A percentile compares a stretch with the other conserved stretches of the same genome.
Evolutionary conservation across 2,329 filamentous ascomycete species (phyloP).

Genomic region (Colletotrichum sp.): DNA sequence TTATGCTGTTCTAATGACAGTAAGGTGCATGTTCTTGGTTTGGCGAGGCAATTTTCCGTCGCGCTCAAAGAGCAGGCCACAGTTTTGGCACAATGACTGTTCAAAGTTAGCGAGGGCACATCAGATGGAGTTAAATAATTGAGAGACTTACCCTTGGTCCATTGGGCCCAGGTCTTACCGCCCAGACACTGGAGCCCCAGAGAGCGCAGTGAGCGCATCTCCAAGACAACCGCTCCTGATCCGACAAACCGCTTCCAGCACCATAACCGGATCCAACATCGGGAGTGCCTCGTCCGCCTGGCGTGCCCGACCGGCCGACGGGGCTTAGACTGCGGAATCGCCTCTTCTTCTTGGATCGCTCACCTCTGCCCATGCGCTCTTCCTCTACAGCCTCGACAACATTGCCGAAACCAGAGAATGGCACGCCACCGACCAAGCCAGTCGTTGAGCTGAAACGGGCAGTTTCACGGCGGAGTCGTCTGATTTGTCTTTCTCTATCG

Average conservation of each 20-base stretch:
- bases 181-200: slow-evolving; percentile 92
- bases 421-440: slow-evolving; percentile 79
- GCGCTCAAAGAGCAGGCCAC: slow-evolving; percentile 86
- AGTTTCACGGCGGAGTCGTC: slow-evolving; percentile 86
- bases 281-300: slow-evolving; percentile 78
- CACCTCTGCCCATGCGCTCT: slow-evolving; percentile 88
- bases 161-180: slow-evolving; percentile 86
- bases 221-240: slow-evolving; percentile 83
- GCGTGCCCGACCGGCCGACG: slow-evolving; percentile 69
- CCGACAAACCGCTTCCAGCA: slow-evolving; percentile 71
- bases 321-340: slow-evolving; percentile 90
- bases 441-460: slow-evolving; percentile 88
- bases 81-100: slow-evolving; percentile 90
- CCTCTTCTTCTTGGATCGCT: slow-evolving; percentile 94
- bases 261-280: slow-evolving; percentile 75
- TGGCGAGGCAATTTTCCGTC: slow-evolving; percentile 75
- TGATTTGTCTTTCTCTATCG: slow-evolving; percentile 89
- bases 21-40: slow-evolving; percentile 23
- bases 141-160: slow-evolving; percentile 76
- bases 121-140: slow-evolving; percentile 24
- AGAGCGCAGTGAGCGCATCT: slow-evolving; percentile 87
- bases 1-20: slow-evolving; percentile 18
- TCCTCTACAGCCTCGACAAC: slow-evolving; percentile 61
- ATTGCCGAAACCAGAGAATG: slow-evolving; percentile 58
- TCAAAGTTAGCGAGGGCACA: neutral